phyloP scores from a whole-genome alignment of 2,329 filamentous ascomycete genomes.

The Fusarium marasasianum region DNA sequence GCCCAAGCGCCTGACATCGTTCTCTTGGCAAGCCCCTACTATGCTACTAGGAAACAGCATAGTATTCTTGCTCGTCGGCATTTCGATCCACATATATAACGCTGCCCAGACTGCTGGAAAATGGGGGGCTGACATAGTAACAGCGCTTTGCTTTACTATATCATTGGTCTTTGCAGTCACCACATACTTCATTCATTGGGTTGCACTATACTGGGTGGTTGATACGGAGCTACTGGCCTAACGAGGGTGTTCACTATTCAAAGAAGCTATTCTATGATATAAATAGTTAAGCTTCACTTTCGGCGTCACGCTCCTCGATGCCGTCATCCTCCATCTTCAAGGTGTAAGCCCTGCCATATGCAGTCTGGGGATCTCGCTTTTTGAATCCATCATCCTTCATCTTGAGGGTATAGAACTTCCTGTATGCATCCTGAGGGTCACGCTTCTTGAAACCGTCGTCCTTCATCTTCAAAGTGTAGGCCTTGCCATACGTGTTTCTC shows the following conservation, averaged over 20 bases:
- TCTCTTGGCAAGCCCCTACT: not conserved
- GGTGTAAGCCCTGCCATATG: not conserved
- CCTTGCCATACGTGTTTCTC: not conserved
- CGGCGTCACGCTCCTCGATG: not conserved
- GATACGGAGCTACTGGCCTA: not conserved
- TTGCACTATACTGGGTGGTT: not conserved
- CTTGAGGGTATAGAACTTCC: not conserved
- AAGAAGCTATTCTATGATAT: not conserved
- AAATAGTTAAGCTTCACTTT: not conserved
- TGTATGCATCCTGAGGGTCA: not conserved
- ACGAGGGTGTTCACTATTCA: not conserved
- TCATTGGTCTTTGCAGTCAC: not conserved
- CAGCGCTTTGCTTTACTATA: not conserved
- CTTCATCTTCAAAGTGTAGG: not conserved
- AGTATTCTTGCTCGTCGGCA: not conserved
- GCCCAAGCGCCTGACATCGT: not conserved
- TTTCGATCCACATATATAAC: not conserved
- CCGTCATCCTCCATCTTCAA: constrained; percentile 1
- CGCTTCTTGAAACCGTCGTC: not conserved
- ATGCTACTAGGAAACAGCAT: not conserved
- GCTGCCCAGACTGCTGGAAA: not conserved
- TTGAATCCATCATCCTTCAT: not conserved
- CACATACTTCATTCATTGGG: not conserved
- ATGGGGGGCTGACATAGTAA: not conserved
- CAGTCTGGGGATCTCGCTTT: not conserved